Base-by-base conservation (phyloP, 257 asterid species). In the Scutellaria baicalensis region DNA sequence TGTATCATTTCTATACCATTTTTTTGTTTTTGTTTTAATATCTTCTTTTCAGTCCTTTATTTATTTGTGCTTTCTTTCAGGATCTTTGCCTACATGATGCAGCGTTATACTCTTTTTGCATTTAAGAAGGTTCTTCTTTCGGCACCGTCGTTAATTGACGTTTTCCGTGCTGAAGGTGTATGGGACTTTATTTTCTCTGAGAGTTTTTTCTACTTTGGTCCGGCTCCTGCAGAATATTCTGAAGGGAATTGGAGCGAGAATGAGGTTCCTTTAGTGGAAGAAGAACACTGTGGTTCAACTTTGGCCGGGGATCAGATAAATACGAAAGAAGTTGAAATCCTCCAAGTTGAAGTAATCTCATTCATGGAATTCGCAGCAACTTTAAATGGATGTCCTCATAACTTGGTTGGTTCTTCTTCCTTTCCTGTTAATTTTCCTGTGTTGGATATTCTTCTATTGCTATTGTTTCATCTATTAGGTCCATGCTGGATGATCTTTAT, bases 151-250 rank as follows among this genome's bases (percentile, higher is more conserved):
- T 77, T 88, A 73, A 71, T 94, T 61, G 89, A 85, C 65, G 89
- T 94, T 77, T 89, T 94, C 84, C 97, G 96, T 51, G 82, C 82
- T 59, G 99, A 94, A 84, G 92, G 96, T 63, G 93, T 88, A 69
- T 94, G 97, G 97, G 97, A 91, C 84, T 91, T 93, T 59, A 86
- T 94, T 79, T 91, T 94, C 91, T 94, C 99, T 56, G 99, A 93
- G 91, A 91, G 74, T 64, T 85, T 94, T 72, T 91, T 91, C 79
- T 93, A 91, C 85, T 93, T 86, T 80, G 87, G 84, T 74, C 95
- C 88, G 31, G 76, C 87, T 62, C 80, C 93, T 61, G 78, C 79
- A 58, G 95, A 85, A 10, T 76, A 74, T 65, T 71, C 76, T 59
- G 87, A 76, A 48, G 83, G 69, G 35, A 77, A 78, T 58, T 67